Conservation (phyloP, 2,329 filamentous ascomycete species). For the Myrmaecium sp. region DNA sequence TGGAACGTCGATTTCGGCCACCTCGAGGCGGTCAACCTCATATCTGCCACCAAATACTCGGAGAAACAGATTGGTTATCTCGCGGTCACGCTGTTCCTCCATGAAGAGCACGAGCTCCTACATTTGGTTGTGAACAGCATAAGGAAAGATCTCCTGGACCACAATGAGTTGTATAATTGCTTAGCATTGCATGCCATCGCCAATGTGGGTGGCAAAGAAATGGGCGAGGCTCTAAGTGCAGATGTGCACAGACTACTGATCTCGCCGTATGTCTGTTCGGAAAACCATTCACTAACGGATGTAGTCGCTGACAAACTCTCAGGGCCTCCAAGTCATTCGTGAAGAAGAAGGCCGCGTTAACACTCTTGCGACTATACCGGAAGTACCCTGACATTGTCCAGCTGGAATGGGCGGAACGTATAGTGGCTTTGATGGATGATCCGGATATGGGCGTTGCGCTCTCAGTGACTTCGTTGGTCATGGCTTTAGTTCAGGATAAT, state of each 20-base stretch:
- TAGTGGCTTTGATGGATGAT: constrained; percentile 98
- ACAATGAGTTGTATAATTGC: constrained; percentile 96
- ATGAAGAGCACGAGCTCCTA: constrained; percentile 90
- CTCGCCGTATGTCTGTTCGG: constrained; percentile 65
- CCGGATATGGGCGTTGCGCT: constrained; percentile 83
- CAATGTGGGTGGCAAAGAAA: constrained; percentile 90
- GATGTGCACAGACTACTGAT: constrained; percentile 92
- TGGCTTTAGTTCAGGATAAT: constrained; percentile 85
- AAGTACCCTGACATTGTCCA: constrained; percentile 90
- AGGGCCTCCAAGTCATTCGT: constrained; percentile 88
- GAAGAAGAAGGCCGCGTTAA: constrained; percentile 96
- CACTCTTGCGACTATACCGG: constrained; percentile 79
- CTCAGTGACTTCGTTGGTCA: constrained; percentile 88
- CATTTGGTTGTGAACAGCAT: constrained; percentile 98
- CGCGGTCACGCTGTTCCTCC: constrained; percentile 89
- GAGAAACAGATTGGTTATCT: constrained; percentile 99
- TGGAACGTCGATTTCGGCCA: constrained; percentile 99
- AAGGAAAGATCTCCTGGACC: constrained; percentile 81
- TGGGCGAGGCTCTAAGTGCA: constrained; percentile 81
- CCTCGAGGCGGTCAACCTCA: constrained; percentile 92
- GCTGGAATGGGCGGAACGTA: constrained; percentile 91
- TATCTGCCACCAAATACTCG: constrained; percentile 92
- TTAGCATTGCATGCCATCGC: constrained; percentile 92
- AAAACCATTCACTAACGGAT: constrained; percentile 13
- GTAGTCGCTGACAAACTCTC: too few species aligned